phyloP scores from a whole-genome alignment of 805 yeast species.

The Candida tibetensis region DNA sequence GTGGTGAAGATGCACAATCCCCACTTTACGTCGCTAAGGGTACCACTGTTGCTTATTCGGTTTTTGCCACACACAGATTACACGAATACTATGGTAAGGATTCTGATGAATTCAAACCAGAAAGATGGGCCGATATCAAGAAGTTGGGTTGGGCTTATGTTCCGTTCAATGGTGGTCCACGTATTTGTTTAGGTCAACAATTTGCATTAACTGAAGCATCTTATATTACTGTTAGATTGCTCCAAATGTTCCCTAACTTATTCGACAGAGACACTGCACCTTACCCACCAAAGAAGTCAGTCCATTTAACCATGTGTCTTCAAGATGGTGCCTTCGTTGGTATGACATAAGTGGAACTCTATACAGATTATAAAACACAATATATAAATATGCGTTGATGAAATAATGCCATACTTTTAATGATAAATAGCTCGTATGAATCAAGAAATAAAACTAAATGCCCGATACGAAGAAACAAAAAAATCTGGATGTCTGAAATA shows the following conservation, averaged over 20 bases:
- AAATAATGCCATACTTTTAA: too few species aligned
- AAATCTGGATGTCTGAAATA: too few species aligned
- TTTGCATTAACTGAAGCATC: constrained; percentile 29
- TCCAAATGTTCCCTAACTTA: constrained; percentile 22
- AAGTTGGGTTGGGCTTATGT: constrained; percentile 27
- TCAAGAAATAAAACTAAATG: too few species aligned
- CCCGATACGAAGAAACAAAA: too few species aligned
- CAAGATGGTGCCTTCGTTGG: constrained; percentile 18
- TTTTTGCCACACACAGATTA: constrained; percentile 44
- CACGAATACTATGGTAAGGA: constrained; percentile 22
- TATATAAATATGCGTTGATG: too few species aligned
- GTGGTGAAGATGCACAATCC: constrained; percentile 19
- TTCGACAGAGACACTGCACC: constrained; percentile 14
- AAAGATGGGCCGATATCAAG: constrained; percentile 20
- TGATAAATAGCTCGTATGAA: too few species aligned
- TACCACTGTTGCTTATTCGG: constrained; percentile 19
- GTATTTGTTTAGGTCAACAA: constrained; percentile 30
- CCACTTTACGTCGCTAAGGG: constrained; percentile 22
- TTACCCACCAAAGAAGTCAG: constrained; percentile 31
- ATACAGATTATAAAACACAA: too few species aligned
- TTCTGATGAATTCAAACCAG: constrained; percentile 21
- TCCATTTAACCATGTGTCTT: constrained; percentile 26
- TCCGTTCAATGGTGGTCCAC: constrained; percentile 29
- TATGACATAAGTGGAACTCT: constrained; percentile 4
- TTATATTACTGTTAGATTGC: constrained; percentile 21